These are phyloP conservation scores for Ochromonas danica DNA, from an alignment of 108 stramenopile genomes.

Conservation along the genomic window DNA sequence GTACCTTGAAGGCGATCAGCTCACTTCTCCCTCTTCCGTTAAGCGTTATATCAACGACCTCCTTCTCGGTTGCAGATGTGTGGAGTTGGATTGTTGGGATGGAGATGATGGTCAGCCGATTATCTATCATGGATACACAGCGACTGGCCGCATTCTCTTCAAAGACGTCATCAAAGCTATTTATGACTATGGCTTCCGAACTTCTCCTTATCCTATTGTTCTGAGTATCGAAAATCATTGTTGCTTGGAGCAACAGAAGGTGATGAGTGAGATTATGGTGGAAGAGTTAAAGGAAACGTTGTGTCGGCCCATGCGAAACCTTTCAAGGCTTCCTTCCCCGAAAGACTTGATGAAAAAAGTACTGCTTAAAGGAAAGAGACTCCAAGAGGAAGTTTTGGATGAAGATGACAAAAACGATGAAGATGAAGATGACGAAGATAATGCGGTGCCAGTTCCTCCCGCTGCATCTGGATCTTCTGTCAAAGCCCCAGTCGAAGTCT, in stretches of 20 bases:
- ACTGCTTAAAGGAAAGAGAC: slow-evolving; percentile 64
- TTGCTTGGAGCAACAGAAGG: slow-evolving; percentile 67
- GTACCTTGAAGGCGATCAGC: slow-evolving; percentile 89
- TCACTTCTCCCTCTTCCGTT: slow-evolving; percentile 65
- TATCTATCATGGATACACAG: slow-evolving; percentile 87
- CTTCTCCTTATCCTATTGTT: slow-evolving; percentile 78
- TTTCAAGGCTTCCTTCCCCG: slow-evolving; percentile 68
- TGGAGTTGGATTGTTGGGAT: slow-evolving; percentile 97
- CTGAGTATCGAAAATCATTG: slow-evolving; percentile 95
- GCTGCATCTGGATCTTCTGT: too few species aligned
- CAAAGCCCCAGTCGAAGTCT: too few species aligned
- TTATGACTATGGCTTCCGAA: slow-evolving; percentile 57
- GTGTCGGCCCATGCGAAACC: slow-evolving; percentile 58
- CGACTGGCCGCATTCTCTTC: slow-evolving; percentile 79
- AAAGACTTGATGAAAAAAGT: slow-evolving; percentile 70
- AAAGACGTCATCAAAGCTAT: slow-evolving; percentile 66
- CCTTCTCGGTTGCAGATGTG: slow-evolving; percentile 81
- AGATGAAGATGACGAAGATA: slow-evolving; percentile 50
- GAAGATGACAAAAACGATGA: slow-evolving; percentile 40
- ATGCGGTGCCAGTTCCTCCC: slow-evolving; percentile 4
- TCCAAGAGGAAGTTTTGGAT: slow-evolving; percentile 35
- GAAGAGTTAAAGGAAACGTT: slow-evolving; percentile 61
- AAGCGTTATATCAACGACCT: slow-evolving; percentile 64
- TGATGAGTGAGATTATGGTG: slow-evolving; percentile 64
- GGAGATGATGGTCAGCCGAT: slow-evolving; percentile 65